These are phyloP conservation scores for Boehmeria nivea DNA, from an alignment of 306 rosid species.

Conservation along the genomic window DNA sequence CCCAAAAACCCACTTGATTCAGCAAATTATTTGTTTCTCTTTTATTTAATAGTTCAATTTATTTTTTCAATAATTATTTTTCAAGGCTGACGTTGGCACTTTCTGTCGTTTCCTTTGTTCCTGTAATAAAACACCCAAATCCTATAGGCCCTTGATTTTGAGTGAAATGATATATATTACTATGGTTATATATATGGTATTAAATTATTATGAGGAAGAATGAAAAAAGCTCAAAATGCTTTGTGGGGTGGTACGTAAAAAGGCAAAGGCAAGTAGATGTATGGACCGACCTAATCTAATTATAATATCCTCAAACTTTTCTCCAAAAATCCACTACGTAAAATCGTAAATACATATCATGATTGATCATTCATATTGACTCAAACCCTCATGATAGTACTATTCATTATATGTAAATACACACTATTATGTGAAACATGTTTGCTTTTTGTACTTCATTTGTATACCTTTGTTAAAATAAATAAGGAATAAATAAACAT, in stretches of 20 bases:
- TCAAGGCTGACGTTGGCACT: conserved; percentile 30
- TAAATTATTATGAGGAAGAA: conserved; percentile 6
- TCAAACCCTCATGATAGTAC: conserved; percentile 11
- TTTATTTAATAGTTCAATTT: conserved; percentile 3
- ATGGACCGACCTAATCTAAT: conserved; percentile 19
- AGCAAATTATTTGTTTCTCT: not conserved
- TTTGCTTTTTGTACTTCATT: too few relatives aligned
- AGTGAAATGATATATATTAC: conserved; percentile 19
- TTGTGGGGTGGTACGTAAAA: not conserved
- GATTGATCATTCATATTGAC: conserved; percentile 62
- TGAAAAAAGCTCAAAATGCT: conserved; percentile 8
- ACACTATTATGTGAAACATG: too few relatives aligned
- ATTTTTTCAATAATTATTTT: conserved; percentile 2
- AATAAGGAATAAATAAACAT: too few relatives aligned
- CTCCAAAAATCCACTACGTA: conserved; percentile 28
- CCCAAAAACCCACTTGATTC: conserved; percentile 35
- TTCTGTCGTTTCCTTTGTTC: conserved; percentile 41
- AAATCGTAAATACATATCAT: conserved; percentile 20
- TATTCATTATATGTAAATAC: not conserved
- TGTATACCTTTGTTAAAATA: too few relatives aligned
- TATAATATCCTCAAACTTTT: conserved; percentile 9
- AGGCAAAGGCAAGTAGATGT: conserved; percentile 2
- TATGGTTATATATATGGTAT: not conserved
- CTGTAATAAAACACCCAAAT: conserved; percentile 69
- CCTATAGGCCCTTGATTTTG: conserved; percentile 35